Evolutionary conservation across 345 rosid genomes (phyloP).

Genomic region (Isatis tinctoria): DNA sequence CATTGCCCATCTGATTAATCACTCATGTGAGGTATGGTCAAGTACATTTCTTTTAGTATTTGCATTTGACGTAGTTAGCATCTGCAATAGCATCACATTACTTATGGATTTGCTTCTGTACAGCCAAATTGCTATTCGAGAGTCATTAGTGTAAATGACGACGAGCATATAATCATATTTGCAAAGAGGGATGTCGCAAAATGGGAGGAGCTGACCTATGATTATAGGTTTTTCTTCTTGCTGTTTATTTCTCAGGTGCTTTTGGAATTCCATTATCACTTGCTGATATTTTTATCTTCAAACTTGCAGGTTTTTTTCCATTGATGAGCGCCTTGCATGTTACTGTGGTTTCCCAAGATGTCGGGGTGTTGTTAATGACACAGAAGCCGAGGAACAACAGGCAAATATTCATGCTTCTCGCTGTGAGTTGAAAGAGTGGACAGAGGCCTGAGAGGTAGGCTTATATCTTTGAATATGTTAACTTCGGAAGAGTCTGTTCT

Average conservation of each 20-base stretch:
- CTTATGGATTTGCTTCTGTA: constrained; percentile 28
- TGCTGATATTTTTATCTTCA: constrained; percentile 16
- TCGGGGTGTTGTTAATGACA: constrained; percentile 93
- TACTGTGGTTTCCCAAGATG: constrained; percentile 92
- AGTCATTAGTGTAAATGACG: constrained; percentile 74
- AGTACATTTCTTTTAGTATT: background rate
- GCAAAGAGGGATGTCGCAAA: constrained; percentile 92
- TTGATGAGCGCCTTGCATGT: constrained; percentile 84
- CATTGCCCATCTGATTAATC: constrained; percentile 96
- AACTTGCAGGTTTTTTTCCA: constrained; percentile 75
- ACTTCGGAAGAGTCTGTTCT: background rate
- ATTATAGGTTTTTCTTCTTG: constrained; percentile 62
- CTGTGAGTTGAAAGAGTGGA: constrained; percentile 74
- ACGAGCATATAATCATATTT: constrained; percentile 87
- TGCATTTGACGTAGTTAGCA: background rate
- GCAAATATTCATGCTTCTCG: constrained; percentile 62
- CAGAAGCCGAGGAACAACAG: constrained; percentile 79
- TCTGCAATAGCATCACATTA: background rate
- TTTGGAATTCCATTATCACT: background rate
- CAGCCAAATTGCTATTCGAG: constrained; percentile 99
- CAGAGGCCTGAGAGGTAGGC: constrained; percentile 40
- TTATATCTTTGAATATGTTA: background rate
- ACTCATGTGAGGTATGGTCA: constrained; percentile 81
- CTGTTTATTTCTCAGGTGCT: background rate
- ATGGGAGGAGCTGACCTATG: constrained; percentile 97